Base-by-base conservation (phyloP, 192 early-diverging fungal genomes). In the Gryganskiella cystojenkinii region DNA sequence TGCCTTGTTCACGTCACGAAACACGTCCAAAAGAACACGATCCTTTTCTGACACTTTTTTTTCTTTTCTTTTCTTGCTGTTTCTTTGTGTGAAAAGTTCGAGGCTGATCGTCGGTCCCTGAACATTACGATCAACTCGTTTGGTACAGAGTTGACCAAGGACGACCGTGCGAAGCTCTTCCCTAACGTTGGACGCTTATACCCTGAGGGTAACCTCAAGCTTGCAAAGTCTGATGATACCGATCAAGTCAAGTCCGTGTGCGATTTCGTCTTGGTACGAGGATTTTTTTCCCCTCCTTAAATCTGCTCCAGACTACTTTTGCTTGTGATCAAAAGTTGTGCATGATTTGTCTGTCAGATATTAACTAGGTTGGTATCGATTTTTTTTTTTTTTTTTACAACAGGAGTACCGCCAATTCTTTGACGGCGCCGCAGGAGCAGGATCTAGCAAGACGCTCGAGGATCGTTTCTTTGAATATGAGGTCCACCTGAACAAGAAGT, bases 121-220 rank as follows among this genome's bases (percentile, higher is more conserved):
- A 99, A 98, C 82, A 99, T 99, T 65, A 99, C 98, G 31, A 96
- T 99, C 83, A 99, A 99, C 86, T 98, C 96, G 6, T 95, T 99
- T 79, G 92, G 95, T 69, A 99, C 98, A 4, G 98, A 99, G 82
- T 85, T 99, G 33, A 88, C 91, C 34, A 99, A 98, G 76, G 97
- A 99, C 64, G 98, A 99, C 74, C 93, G 98, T 13, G 84, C 87
- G 56, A 98, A 95, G 84, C 87, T 99, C 59, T 98, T 95, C 82
- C 98, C 98, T 27, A 90, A 87, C 33, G 83, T 92, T 64, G 98
- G 98, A 47, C 90, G 89, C 64, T 85, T 99, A 70, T 98, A 94
- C 75, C 98, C 98, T 6, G 96, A 98, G 58, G 97, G 96, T 19
- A 90, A 92, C 64, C 80, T 83, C 25, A 89, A 89, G 54, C 89